Evolutionary conservation across 1,284 basidiomycete species (phyloP), one percentile per base, ranked within the genome.

Genomic region (Tylopilus microsporus): DNA sequence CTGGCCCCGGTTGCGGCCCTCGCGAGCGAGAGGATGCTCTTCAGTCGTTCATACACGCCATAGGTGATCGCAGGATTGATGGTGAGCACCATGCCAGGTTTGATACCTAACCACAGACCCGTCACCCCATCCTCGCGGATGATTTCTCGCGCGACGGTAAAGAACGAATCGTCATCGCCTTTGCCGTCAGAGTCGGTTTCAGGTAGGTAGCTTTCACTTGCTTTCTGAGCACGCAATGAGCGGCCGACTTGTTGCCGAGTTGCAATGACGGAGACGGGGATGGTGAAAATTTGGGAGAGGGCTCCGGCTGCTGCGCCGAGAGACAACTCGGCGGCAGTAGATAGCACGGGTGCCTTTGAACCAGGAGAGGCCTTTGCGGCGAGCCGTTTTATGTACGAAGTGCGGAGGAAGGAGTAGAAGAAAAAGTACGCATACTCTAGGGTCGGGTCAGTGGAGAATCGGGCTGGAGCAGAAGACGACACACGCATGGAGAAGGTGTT

Each of bases 351-450:
- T 0, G 81, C 60, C 63, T 84, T 84, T 19, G 81, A 76, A 11
- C 86, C 84, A 2, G 80, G 66, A 1, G 85, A 81, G 2, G 83
- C 76, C 56, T 79, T 82, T 19, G 79, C 74, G 6, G 79, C 74
- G 41, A 88, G 71, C 34, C 92, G 84, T 67, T 84, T 85, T 65
- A 88, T 83, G 74, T 95, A 95, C 9, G 91, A 82, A 25, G 81
- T 85, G 63, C 94, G 85, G 34, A 98, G 91, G 71, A 93, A 81
- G 32, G 94, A 91, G 75, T 98, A 98, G 81, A 97, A 98, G 82
- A 98, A 98, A 80, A 99, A 99, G 79, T 99, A 99, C 21, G 97
- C 95, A 70, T 96, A 98, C 83, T 97, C 96, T 97, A 6, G 34
- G n/a, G 57, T 32, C 15, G 41, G 42, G 13, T 50, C 51, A 49